Conservation (phyloP, 352 stramenopile genomes). For the Pythium aphanidermatum region DNA sequence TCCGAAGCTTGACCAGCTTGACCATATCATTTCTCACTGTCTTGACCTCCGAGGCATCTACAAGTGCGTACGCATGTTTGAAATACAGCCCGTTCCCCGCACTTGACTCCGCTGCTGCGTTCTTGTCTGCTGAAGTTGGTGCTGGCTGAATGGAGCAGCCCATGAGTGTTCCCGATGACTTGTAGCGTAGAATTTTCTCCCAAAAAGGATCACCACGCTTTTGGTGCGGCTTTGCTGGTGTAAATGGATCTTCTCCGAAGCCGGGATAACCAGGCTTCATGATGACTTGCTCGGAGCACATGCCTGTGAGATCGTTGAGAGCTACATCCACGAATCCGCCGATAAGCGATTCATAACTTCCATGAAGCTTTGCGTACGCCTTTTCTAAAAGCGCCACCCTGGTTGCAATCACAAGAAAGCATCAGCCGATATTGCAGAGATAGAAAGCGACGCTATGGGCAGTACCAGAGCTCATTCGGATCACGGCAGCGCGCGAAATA, state of each 20-base stretch:
- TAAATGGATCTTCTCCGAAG: conserved; percentile 66
- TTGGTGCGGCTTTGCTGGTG: conserved; percentile 30
- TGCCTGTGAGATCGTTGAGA: conserved; percentile 86
- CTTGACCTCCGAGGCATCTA: conserved; percentile 72
- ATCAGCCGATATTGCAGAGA: conserved; percentile 1
- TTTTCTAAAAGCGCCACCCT: conserved; percentile 90
- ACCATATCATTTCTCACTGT: conserved; percentile 42
- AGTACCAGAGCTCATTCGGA: conserved; percentile 83
- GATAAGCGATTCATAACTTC: conserved; percentile 85
- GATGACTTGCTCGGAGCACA: conserved; percentile 87
- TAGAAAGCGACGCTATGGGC: background rate
- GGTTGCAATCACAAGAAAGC: too few species aligned
- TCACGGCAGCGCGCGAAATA: conserved; percentile 82
- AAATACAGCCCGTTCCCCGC: conserved; percentile 82
- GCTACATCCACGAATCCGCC: conserved; percentile 88
- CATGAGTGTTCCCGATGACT: conserved; percentile 84
- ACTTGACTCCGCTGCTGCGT: conserved; percentile 56
- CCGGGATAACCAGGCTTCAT: conserved; percentile 74
- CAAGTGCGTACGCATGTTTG: conserved; percentile 84
- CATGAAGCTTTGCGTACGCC: conserved; percentile 90
- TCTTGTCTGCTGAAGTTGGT: conserved; percentile 47
- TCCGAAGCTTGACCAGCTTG: conserved; percentile 77
- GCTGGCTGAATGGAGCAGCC: conserved; percentile 87
- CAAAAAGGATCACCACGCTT: conserved; percentile 69
- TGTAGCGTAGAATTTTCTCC: conserved; percentile 71